Conservation (phyloP, 2,329 filamentous ascomycete species). For the Hypoxylon sp. region DNA sequence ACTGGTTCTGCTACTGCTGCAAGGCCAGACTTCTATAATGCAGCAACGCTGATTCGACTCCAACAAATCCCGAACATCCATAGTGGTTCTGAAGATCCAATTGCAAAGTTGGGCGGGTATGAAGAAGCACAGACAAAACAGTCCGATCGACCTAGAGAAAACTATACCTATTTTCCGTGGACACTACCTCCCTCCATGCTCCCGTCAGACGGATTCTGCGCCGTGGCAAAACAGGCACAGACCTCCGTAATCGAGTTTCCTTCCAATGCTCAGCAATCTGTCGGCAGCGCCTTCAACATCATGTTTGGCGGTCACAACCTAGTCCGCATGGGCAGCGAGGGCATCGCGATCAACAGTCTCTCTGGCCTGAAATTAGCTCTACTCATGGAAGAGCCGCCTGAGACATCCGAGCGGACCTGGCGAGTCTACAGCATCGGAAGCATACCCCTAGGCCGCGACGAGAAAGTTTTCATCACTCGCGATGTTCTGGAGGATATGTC, state of each 20-base stretch:
- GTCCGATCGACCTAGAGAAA: conserved; percentile 64
- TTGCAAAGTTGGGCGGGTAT: conserved; percentile 22
- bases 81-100: conserved; percentile 44
- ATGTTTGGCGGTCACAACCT: conserved; percentile 59
- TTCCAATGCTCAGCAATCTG: conserved; percentile 53
- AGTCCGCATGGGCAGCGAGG: conserved; percentile 54
- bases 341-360: conserved; percentile 60
- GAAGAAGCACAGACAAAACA: conserved; percentile 16
- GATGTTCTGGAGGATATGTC: conserved; percentile 78
- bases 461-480: conserved; percentile 82
- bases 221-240: conserved; percentile 73
- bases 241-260: conserved; percentile 75
- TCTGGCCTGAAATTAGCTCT: conserved; percentile 71
- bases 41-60: conserved; percentile 82
- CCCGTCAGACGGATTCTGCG: conserved; percentile 79
- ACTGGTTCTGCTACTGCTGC: conserved; percentile 82
- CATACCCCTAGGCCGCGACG: conserved; percentile 83
- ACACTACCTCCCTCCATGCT: conserved; percentile 81
- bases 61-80: conserved; percentile 77
- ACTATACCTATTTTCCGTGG: conserved; percentile 92
- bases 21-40: conserved; percentile 84
- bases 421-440: conserved; percentile 83
- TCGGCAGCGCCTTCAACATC: conserved; percentile 55
- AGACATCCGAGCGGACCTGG: conserved; percentile 60
- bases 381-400: conserved; percentile 65